phyloP scores from a whole-genome alignment of 305 asterid genomes.

The Fraxinus angustifolia region DNA sequence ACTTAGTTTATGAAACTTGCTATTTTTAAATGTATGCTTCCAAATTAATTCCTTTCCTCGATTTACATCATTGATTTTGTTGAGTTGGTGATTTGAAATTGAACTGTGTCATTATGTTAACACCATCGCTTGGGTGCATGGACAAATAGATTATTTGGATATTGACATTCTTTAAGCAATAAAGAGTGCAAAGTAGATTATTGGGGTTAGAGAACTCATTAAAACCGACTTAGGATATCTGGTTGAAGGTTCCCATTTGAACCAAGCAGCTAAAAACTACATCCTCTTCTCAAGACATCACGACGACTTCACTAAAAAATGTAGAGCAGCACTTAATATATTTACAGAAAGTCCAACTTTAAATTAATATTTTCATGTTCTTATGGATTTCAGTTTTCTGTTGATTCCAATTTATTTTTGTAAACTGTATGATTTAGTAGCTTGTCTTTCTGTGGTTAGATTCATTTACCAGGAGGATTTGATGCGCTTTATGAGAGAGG shows the following conservation, averaged over 20 bases:
- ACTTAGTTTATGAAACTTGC: background rate
- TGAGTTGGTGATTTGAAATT: background rate
- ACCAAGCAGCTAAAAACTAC: background rate
- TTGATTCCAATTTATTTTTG: background rate
- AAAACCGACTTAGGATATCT: background rate
- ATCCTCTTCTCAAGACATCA: background rate
- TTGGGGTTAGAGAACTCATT: background rate
- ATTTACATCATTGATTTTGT: background rate
- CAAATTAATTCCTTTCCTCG: background rate
- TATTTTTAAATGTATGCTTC: background rate
- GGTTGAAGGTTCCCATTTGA: background rate
- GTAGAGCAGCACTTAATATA: background rate
- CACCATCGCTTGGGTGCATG: background rate
- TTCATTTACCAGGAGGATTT: slow-evolving; percentile 61
- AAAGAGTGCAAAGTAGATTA: background rate
- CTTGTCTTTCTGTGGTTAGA: slow-evolving; percentile 33
- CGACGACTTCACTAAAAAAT: background rate
- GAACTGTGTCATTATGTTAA: background rate
- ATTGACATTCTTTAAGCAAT: background rate
- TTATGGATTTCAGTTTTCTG: background rate
- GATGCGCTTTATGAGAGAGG: slow-evolving; percentile 72
- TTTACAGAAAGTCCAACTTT: background rate
- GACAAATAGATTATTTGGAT: background rate
- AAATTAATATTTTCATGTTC: background rate
- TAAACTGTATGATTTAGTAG: background rate